These are phyloP conservation scores for Cytospora paraplurivora DNA, from an alignment of 2,329 filamentous ascomycete species.

Conservation along the genomic window DNA sequence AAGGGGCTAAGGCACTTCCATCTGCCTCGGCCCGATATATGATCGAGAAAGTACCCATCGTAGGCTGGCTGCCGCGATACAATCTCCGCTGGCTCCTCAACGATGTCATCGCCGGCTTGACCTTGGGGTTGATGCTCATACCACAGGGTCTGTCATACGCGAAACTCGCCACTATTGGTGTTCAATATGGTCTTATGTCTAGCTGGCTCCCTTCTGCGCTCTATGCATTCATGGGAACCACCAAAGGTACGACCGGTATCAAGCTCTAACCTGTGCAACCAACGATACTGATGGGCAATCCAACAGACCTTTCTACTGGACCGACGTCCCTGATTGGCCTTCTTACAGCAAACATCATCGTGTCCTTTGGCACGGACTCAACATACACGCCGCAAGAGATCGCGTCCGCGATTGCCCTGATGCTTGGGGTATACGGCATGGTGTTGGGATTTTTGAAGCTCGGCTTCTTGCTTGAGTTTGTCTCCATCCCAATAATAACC, in stretches of 20 bases:
- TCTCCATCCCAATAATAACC: conserved; percentile 64
- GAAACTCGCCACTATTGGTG: conserved; percentile 62
- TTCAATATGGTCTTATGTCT: conserved; percentile 62
- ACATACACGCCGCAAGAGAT: conserved; percentile 55
- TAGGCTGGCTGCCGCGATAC: conserved; percentile 65
- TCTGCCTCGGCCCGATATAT: conserved; percentile 57
- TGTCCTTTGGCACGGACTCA: conserved; percentile 49
- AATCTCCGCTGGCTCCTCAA: conserved; percentile 62
- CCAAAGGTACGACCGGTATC: conserved; percentile 51
- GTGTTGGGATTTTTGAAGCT: conserved; percentile 63
- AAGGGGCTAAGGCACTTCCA: conserved; percentile 46
- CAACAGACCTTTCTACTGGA: conserved; percentile 60
- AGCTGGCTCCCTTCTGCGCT: conserved; percentile 60
- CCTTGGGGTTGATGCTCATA: conserved; percentile 61
- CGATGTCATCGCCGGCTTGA: conserved; percentile 63
- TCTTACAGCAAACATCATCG: conserved; percentile 62
- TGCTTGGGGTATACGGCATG: conserved; percentile 63
- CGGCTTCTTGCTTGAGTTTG: conserved; percentile 66
- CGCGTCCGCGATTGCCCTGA: conserved; percentile 62
- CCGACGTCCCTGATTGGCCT: conserved; percentile 67
- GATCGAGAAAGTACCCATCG: conserved; percentile 61
- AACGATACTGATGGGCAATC: neutral
- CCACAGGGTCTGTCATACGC: conserved; percentile 65
- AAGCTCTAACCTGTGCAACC: conserved; percentile 10
- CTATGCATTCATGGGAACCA: conserved; percentile 63